Percentiles rank a stretch among this genome's conserved stretches.
phyloP scores from a whole-genome alignment of 1,284 basidiomycete species.

The Hypsizygus ulmarius region DNA sequence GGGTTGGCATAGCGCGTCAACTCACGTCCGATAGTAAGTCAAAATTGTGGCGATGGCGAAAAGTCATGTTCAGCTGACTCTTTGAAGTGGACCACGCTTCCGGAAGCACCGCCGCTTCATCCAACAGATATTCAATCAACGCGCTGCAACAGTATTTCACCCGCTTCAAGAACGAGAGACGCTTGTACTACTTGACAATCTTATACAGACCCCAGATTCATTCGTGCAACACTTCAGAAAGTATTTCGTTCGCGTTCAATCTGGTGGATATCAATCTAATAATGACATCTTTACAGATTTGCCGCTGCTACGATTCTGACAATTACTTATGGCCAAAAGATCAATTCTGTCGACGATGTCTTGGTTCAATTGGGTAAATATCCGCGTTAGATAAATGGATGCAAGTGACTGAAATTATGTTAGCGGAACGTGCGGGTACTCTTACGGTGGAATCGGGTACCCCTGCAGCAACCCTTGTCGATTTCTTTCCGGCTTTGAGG shows the following conservation, averaged over 20 bases:
- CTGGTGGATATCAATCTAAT: background rate
- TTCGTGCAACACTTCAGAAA: conserved; percentile 43
- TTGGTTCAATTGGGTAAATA: conserved; percentile 38
- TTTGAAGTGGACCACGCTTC: conserved; percentile 44
- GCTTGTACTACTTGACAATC: conserved; percentile 35
- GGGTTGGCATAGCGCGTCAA: conserved; percentile 45
- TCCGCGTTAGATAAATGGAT: conserved; percentile 15
- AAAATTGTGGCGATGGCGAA: background rate
- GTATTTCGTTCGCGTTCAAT: conserved; percentile 20
- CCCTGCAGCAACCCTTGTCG: conserved; percentile 53
- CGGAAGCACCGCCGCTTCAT: conserved; percentile 50
- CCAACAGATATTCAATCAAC: conserved; percentile 45
- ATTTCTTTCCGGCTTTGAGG: conserved; percentile 54
- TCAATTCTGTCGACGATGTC: conserved; percentile 40
- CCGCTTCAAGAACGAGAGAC: conserved; percentile 42
- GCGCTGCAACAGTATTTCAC: conserved; percentile 35
- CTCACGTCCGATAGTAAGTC: conserved; percentile 42
- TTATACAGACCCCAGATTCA: conserved; percentile 37
- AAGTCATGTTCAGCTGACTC: conserved; percentile 2
- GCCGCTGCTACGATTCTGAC: conserved; percentile 46
- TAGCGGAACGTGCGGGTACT: conserved; percentile 46
- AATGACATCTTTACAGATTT: conserved; percentile 29
- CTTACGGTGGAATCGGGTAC: conserved; percentile 49
- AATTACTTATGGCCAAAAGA: conserved; percentile 45
- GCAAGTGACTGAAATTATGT: conserved; percentile 18